These are phyloP conservation scores for Friedmanniomyces endolithicus DNA, from an alignment of 495 filamentous ascomycete genomes.

Conservation along the genomic window DNA sequence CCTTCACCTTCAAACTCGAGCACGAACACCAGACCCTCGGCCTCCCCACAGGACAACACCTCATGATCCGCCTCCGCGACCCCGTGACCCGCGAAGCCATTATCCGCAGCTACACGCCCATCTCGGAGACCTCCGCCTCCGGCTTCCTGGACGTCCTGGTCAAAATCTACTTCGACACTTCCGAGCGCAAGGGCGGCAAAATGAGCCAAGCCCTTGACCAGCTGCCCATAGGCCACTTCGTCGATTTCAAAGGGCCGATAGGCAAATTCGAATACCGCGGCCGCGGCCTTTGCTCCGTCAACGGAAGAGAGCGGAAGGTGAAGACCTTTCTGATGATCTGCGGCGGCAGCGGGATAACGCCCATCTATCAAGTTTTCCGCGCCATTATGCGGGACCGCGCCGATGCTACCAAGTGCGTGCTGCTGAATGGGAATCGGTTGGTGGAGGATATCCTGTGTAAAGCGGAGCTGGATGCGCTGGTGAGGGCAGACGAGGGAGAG, in stretches of 20 bases:
- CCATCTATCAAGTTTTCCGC: constrained; percentile 77
- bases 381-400: constrained; percentile 53
- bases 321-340: constrained; percentile 78
- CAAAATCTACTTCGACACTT: constrained; percentile 69
- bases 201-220: constrained; percentile 77
- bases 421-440: constrained; percentile 69
- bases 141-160: constrained; percentile 65
- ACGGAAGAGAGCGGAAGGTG: constrained; percentile 46
- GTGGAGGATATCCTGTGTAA: constrained; percentile 77
- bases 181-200: constrained; percentile 50
- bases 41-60: constrained; percentile 77
- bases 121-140: constrained; percentile 48
- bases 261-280: constrained; percentile 79
- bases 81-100: constrained; percentile 55
- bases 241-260: constrained; percentile 85
- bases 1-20: constrained; percentile 74
- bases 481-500: constrained; percentile 35
- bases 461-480: constrained; percentile 58
- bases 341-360: constrained; percentile 80
- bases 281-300: constrained; percentile 50
- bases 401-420: constrained; percentile 50
- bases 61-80: constrained; percentile 74
- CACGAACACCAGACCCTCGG: constrained; percentile 59
- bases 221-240: constrained; percentile 52
- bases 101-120: constrained; percentile 81